Evolutionary conservation across 148 eudicot species (phyloP).

Genomic region (Fallopia convolvulus): DNA sequence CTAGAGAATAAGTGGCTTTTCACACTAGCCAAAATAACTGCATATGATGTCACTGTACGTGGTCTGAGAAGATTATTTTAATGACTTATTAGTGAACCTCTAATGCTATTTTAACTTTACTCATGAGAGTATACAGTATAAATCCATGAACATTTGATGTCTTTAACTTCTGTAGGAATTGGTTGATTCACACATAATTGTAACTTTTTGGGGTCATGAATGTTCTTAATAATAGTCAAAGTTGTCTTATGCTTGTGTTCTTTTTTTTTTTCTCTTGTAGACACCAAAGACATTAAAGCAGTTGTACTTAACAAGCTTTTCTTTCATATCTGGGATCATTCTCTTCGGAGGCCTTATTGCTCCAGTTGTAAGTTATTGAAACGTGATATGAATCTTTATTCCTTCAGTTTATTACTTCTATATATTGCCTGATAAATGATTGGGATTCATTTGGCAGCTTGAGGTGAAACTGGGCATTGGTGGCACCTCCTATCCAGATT

Average conservation of each 20-base stretch:
- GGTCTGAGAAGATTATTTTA: neutral
- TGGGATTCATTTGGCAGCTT: conserved; percentile 40
- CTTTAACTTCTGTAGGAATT: neutral
- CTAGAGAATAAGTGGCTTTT: neutral
- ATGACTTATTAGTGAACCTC: neutral
- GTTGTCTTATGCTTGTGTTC: neutral
- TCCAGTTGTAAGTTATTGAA: conserved; percentile 60
- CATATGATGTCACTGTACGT: neutral
- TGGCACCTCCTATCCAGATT: conserved; percentile 86
- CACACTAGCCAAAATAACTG: neutral
- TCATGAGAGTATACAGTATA: neutral
- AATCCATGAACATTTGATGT: neutral
- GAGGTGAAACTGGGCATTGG: conserved; percentile 90
- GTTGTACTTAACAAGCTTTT: conserved; percentile 86
- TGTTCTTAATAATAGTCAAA: neutral
- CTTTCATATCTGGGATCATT: conserved; percentile 74
- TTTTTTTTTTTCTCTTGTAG: conserved; percentile 31
- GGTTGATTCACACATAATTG: neutral
- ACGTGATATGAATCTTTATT: conserved; percentile 4
- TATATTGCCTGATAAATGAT: neutral
- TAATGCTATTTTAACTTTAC: neutral
- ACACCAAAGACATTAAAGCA: conserved; percentile 88
- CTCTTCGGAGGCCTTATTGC: conserved; percentile 90
- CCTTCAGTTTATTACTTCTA: neutral
- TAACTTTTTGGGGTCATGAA: neutral